Evolutionary conservation across 306 rosid genomes (phyloP), one percentile per base, ranked within the genome.

Genomic region (Oemleria cerasiformis): DNA sequence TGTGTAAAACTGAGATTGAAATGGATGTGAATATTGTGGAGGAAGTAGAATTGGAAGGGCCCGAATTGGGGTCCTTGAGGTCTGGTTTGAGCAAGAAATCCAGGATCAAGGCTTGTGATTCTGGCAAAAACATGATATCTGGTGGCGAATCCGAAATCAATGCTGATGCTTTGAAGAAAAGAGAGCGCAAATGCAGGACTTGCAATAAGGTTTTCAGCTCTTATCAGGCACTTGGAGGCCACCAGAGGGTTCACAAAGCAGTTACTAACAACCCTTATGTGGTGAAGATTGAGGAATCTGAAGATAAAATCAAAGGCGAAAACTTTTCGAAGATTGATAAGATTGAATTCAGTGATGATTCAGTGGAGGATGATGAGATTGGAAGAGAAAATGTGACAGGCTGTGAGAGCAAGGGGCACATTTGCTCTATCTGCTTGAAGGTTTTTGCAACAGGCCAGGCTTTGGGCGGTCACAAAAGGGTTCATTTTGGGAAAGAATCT

Each of bases 401-500:
- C 30, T 62, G 13, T 10, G 83, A 78, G 70, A 75, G 41, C 15
- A 75, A 75, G 45, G 71, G 47, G 55, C 59, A 82, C 71, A 56
- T 65, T 23, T 82, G 89, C 65, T 50, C 55, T 42, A 54, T 80
- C 17, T 85, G 89, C 77, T 77, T 77, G n/a, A 85, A 82, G 83
- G 81, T 82, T 40, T 85, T 82, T 55, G 68, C 81, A 56, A 79
- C 89, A 50, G 85, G 85, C 56, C 83, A 80, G 70, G 89, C 86
- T 58, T 72, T 85, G 75, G 89, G 89, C 21, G 89, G 89, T 36
- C 89, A 85, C 57, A 82, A 82, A 85, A 77, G 85, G 62, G 74
- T 74, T 79, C 86, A 85, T 77, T 34, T 36, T 34, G 44, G 63
- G 7, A 85, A 75, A 75, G 77, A 57, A 8, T 43, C 74, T 0